Evolutionary conservation across 257 asterid genomes (phyloP), one percentile per base, ranked within the genome.

Genomic region (Jacaranda mimosifolia): DNA sequence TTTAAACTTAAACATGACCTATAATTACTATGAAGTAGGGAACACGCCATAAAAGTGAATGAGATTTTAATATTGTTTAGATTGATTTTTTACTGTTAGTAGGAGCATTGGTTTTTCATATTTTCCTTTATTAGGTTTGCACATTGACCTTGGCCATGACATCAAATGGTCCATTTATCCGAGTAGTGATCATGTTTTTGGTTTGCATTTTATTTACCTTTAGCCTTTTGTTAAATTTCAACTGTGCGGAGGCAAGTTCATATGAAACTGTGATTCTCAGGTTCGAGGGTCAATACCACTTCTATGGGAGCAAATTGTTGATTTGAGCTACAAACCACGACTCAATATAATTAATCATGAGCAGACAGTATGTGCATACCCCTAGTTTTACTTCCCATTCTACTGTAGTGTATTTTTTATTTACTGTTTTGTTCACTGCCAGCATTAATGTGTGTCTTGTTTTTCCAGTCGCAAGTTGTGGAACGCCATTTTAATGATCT

Each of bases 241-340:
- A 15, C 19, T 58, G 18, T 26, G 64, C 45, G 58, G 59, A 26
- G 39, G 19, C 38, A 36, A 76, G 78, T 79, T 79, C 56, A 63
- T 63, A 59, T 39, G 72, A 40, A 55, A 68, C 62, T 81, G 53
- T 80, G 81, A 43, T 76, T 79, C 79, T 79, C 97, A 96, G 99
- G 90, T 91, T 73, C 89, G 99, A 79, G 98, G 97, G 74, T 96
- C 98, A 66, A 89, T 96, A 82, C 99, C 99, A 71, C 96, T 93
- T 48, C 81, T 96, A 21, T 93, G 99, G 99, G 99, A 96, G 90
- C 98, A 96, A 85, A 96, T 96, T 87, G 98, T 91, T 83, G 98
- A 96, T 85, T 84, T 96, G 95, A 96, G 99, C 91, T 96, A 96
- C 81, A 96, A 90, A 80, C 99, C 99, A 46, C 91, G 82, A 49